These are phyloP conservation scores for Malassezia obtusa DNA, from an alignment of 1,284 basidiomycete species.

Conservation along the genomic window DNA sequence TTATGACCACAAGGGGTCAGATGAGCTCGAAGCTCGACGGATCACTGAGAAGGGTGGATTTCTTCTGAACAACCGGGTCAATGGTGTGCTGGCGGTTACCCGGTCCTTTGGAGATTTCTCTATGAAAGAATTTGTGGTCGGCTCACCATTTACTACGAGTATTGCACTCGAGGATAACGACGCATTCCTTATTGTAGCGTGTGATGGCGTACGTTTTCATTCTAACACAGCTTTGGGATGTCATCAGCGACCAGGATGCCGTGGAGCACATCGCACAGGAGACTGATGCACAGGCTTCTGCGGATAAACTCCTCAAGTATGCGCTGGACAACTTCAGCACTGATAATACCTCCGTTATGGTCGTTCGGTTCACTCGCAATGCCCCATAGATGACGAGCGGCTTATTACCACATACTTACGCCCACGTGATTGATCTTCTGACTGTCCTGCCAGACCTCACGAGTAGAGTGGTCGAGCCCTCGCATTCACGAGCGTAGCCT, in stretches of 20 bases:
- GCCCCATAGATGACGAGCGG: neutral
- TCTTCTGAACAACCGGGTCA: slow-evolving; percentile 95
- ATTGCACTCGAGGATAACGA: slow-evolving; percentile 81
- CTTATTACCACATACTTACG: neutral
- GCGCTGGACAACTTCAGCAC: slow-evolving; percentile 79
- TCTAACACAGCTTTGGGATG: slow-evolving; percentile 80
- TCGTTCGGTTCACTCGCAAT: slow-evolving; percentile 28
- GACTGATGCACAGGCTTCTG: slow-evolving; percentile 72
- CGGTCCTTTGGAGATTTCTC: slow-evolving; percentile 89
- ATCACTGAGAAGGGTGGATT: slow-evolving; percentile 97
- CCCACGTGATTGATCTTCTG: neutral
- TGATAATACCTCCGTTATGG: slow-evolving; percentile 59
- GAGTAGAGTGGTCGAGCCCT: too few species aligned
- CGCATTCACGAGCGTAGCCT: too few species aligned
- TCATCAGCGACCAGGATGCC: slow-evolving; percentile 80
- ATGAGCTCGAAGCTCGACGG: slow-evolving; percentile 90
- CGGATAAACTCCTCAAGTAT: slow-evolving; percentile 66
- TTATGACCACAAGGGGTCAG: slow-evolving; percentile 97
- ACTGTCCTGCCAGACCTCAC: too few species aligned
- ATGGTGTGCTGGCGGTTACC: slow-evolving; percentile 88
- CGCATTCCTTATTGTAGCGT: slow-evolving; percentile 89
- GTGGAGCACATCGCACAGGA: slow-evolving; percentile 71
- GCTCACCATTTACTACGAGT: slow-evolving; percentile 93
- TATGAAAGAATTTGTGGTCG: slow-evolving; percentile 99
- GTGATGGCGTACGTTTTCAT: slow-evolving; percentile 71